Conservation (phyloP, 2,329 filamentous ascomycete genomes). For the Oidium heveae region DNA sequence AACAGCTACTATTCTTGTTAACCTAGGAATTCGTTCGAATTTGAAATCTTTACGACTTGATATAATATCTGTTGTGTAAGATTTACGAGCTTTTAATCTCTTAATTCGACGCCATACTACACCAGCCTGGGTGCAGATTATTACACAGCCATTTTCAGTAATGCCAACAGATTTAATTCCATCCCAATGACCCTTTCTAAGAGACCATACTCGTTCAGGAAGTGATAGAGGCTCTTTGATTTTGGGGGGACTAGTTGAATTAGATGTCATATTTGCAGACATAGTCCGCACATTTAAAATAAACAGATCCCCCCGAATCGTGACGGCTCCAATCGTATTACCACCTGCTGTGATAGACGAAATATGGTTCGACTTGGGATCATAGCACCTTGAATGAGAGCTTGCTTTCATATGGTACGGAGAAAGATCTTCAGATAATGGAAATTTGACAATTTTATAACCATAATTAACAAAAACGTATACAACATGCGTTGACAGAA, state of each 20-base stretch:
- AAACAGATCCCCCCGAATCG: constrained; percentile 64
- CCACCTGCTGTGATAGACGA: constrained; percentile 59
- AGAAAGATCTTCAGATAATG: constrained; percentile 41
- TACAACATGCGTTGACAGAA: constrained; percentile 70
- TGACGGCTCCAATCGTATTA: constrained; percentile 76
- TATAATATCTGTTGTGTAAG: constrained; percentile 16
- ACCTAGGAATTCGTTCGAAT: constrained; percentile 68
- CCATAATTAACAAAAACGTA: constrained; percentile 92
- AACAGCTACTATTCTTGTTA: constrained; percentile 65
- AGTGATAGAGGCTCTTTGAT: constrained; percentile 59
- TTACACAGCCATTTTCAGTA: constrained; percentile 80
- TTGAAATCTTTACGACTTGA: constrained; percentile 67
- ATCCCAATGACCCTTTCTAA: constrained; percentile 39
- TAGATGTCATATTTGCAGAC: constrained; percentile 34
- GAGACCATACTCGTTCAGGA: constrained; percentile 69
- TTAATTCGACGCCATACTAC: constrained; percentile 81
- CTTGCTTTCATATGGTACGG: constrained; percentile 43
- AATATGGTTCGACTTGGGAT: constrained; percentile 40
- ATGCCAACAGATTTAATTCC: constrained; percentile 70
- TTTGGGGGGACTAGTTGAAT: constrained; percentile 80
- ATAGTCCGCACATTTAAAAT: constrained; percentile 51
- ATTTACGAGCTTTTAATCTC: constrained; percentile 54
- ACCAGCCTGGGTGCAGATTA: constrained; percentile 76
- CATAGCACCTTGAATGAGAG: constrained; percentile 38
- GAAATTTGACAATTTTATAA: constrained; percentile 74